These are phyloP conservation scores for Talaromyces rugulosus DNA, from an alignment of 2,329 filamentous ascomycete species.

Conservation along the genomic window DNA sequence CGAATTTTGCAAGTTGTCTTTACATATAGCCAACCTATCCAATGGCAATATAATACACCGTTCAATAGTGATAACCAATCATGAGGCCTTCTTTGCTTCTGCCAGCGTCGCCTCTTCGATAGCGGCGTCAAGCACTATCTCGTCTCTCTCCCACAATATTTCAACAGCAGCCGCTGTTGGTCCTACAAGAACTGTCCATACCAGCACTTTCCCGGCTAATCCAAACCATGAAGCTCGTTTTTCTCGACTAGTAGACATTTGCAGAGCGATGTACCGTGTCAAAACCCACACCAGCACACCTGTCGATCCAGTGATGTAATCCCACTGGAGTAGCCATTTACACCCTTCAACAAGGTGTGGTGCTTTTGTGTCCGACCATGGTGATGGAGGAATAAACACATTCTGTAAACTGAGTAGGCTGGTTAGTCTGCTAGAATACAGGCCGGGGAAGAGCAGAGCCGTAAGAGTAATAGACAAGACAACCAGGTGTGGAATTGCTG, in stretches of 20 bases:
- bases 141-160: conserved; percentile 4
- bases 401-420: not conserved
- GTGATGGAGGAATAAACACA: not conserved
- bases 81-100: not conserved
- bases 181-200: not conserved
- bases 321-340: conserved; percentile 5
- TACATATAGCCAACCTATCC: too few species aligned
- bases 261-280: not conserved
- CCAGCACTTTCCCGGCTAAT: not conserved
- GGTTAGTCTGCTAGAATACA: not conserved
- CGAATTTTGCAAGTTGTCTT: not conserved
- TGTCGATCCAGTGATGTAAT: conserved; percentile 2
- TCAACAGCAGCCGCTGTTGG: conserved; percentile 1
- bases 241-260: not conserved
- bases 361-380: not conserved
- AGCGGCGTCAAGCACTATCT: conserved; percentile 1
- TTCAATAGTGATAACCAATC: not conserved
- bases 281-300: not conserved
- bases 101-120: not conserved
- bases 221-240: not conserved
- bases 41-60: too few species aligned
- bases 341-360: not conserved
- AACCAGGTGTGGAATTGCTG: not conserved
- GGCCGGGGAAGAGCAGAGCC: not conserved
- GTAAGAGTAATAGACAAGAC: not conserved